Evolutionary conservation across 352 stramenopile species (phyloP).

Genomic region (Globisporangium cylindrosporum): DNA sequence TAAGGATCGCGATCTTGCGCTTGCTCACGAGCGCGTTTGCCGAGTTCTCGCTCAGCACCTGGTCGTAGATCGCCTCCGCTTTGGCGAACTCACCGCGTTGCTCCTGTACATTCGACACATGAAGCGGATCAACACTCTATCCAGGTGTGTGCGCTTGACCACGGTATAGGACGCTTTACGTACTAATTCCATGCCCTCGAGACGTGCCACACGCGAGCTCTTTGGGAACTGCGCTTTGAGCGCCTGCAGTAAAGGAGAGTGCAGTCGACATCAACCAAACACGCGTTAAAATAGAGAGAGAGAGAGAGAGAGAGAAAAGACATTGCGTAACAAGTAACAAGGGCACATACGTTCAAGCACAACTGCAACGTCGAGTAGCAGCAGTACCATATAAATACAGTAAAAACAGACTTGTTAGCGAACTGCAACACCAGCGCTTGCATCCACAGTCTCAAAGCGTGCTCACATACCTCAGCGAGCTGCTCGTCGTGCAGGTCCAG

Average conservation of each 20-base stretch:
- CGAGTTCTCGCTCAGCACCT: constrained; percentile 54
- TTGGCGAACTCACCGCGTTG: constrained; percentile 51
- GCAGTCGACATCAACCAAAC: background rate
- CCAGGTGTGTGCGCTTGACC: too few relatives aligned
- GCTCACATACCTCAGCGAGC: constrained; percentile 28
- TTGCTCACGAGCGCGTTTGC: constrained; percentile 62
- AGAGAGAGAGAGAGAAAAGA: background rate
- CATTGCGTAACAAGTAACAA: background rate
- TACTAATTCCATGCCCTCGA: constrained; percentile 57
- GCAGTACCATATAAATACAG: background rate
- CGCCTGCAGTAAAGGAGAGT: constrained; percentile 16
- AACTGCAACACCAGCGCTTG: background rate
- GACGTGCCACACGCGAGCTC: constrained; percentile 51
- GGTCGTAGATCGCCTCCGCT: constrained; percentile 54
- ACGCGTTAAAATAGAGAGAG: background rate
- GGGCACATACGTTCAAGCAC: constrained; percentile 15
- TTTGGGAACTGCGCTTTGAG: constrained; percentile 57
- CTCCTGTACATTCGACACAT: constrained; percentile 20
- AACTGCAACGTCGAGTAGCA: background rate
- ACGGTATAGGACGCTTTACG: too few relatives aligned
- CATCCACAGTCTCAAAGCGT: background rate
- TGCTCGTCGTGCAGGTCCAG: constrained; percentile 61
- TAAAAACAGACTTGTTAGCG: background rate
- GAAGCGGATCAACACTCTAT: too few relatives aligned
- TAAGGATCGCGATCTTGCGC: constrained; percentile 62